Conservation (phyloP, 1,139 yeast genomes). For the Taphrina flavorubra region DNA sequence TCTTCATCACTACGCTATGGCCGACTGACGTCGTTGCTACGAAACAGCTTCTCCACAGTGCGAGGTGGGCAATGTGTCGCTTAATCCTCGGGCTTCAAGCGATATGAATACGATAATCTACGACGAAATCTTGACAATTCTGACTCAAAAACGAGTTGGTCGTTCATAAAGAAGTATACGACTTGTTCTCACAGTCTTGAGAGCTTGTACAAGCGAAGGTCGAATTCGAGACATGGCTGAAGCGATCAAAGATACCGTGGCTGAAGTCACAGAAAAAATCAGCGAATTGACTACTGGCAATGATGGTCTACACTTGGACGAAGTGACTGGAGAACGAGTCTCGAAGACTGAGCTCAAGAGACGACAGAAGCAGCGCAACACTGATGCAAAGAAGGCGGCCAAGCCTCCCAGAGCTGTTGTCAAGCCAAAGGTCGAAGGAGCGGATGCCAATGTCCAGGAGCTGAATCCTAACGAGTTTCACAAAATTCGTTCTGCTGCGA, state of each 20-base stretch:
- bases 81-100: background rate
- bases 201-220: too few relatives aligned
- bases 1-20: too few relatives aligned
- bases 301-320: constrained; percentile 80
- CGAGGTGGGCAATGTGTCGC: too few relatives aligned
- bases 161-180: background rate
- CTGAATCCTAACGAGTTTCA: constrained; percentile 87
- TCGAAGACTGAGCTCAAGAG: constrained; percentile 96
- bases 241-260: constrained; percentile 27
- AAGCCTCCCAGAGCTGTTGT: constrained; percentile 55
- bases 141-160: background rate
- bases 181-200: too few relatives aligned
- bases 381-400: constrained; percentile 78
- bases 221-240: constrained; percentile 14
- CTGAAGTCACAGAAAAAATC: constrained; percentile 32
- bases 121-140: constrained; percentile 5
- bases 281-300: constrained; percentile 10
- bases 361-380: constrained; percentile 86
- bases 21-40: too few relatives aligned
- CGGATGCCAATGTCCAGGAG: constrained; percentile 76
- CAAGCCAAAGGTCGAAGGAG: constrained; percentile 52
- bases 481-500: constrained; percentile 90
- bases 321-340: constrained; percentile 93
- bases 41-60: too few relatives aligned
- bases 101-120: background rate